Evolutionary conservation across 75 land plant species (phyloP), one percentile per base, ranked within the genome.

Genomic region (Pseudotsuga menziesii): DNA sequence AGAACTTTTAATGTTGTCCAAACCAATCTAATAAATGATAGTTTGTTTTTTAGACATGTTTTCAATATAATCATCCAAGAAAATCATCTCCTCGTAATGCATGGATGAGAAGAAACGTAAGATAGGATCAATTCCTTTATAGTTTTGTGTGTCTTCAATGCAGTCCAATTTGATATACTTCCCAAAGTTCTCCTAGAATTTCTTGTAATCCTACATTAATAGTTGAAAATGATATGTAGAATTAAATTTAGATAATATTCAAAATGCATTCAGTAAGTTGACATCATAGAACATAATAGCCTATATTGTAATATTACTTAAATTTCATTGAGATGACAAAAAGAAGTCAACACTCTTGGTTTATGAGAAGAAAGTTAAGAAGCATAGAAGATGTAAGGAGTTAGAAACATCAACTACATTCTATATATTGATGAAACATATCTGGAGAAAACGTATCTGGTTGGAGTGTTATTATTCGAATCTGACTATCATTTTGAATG

Each of bases 131-230:
- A 97, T 60, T 20, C 95, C 85, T 88, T 97, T 97, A 83, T 97
- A 98, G 80, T 97, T 97, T 15, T 84, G 90, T 67, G 93, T 75
- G 61, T 97, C 99, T 74, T 97, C 99, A n/a, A 94, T 89, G 66
- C 97, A 93, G 27, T 98, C 98, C 41, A 97, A 72, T 76, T 97
- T 97, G 32, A 97, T 25, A 64, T 93, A 88, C 83, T 89, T 90
- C 12, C 99, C 97, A 79, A 94, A 97, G 70, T 89, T 90, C 83
- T 90, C 94, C 99, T 98, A 97, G 77, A 97, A 97, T 75, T 88
- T 92, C 70, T 92, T 94, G 81, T 97, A 97, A 69, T 95, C 99
- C 99, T 96, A 87, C 1, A 78, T n/a, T 16, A 52, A 54, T 35
- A 72, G 52, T 69, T 41, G 19, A 19, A 2, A 60, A 60, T 16